Evolutionary conservation across 2,329 filamentous ascomycete genomes (phyloP), one percentile per base, ranked within the genome.

Genomic region (Lecanicillium sp.): DNA sequence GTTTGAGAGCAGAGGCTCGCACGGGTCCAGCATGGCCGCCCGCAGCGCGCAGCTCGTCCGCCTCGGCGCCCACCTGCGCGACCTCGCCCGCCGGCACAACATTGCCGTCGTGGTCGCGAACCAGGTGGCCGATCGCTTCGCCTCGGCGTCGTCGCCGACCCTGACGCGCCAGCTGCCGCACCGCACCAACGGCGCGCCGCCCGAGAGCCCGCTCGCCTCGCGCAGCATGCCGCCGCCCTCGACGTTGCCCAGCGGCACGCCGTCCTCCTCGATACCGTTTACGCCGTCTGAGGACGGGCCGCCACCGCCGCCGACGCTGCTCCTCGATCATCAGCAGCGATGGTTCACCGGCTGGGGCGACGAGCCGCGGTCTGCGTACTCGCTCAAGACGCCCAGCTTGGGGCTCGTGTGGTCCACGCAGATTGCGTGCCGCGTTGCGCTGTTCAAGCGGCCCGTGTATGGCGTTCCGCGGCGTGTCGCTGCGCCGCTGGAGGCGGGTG

Each of bases 291-390:
- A 58, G 32, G 41, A 50, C 9, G 53, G 52, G 3, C 56, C 58
- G 3, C 56, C 60, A 12, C 53, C 58, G 1, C 64, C 64, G 0
- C 60, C 71, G 11, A 77, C 81, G 1, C 69, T 96, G 28, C 74
- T 77, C 22, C 74, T 96, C 8, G 82, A 94, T 50, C 85, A 96
- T 60, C 90, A 97, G 61, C 87, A 96, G 58, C 77, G 85, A 31
- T 96, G 89, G 77, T 94, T 96, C 62, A 94, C 89, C 4, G 89
- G 92, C 46, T 96, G 92, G 90, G 88, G 90, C 17, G 86, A 94
- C 57, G 71, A 79, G 40, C 65, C 71, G 13, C 51, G 61, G 18
- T 58, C 64, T 15, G 53, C 62, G 11, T 58, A 65, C 35, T 51
- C 61, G 8, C 62, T 83, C 40, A 97, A 96, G 62, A 95, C 86